Percentiles rank a stretch among this genome's conserved stretches.
Evolutionary conservation across 2,329 filamentous ascomycete species (phyloP).

Genomic region (Aaosphaeria pasadenensis): DNA sequence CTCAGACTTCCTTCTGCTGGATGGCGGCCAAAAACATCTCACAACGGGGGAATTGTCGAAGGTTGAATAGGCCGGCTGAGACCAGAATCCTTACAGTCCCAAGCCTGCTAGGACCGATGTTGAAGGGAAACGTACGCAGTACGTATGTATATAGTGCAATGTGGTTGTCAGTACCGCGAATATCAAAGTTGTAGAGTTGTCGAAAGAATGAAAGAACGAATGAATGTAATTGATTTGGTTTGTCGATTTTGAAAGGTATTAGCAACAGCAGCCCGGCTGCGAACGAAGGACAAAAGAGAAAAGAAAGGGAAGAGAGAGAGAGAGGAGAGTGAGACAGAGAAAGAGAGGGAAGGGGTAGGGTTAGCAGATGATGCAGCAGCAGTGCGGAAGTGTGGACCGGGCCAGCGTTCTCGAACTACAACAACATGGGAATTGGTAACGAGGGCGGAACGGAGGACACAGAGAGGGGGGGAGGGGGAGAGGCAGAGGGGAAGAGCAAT

Average conservation of each 20-base stretch:
- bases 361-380: conserved; percentile 11
- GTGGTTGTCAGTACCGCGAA: too few species aligned
- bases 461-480: conserved; percentile 21
- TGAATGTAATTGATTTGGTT: not conserved
- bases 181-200: too few species aligned
- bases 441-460: too few species aligned
- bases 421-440: too few species aligned
- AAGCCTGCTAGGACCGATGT: conserved; percentile 35
- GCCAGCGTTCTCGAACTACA: conserved; percentile 31
- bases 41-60: conserved; percentile 17
- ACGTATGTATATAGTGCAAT: too few species aligned
- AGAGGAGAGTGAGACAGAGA: conserved; percentile 7
- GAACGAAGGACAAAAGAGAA: conserved; percentile 27
- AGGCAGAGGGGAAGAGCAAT: conserved; percentile 25
- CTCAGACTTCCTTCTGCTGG: conserved; percentile 34
- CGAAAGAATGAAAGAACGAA: conserved; percentile 23
- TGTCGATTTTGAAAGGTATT: conserved; percentile 15
- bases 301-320: conserved; percentile 10
- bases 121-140: conserved; percentile 13
- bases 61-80: conserved; percentile 10
- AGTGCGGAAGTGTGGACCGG: conserved; percentile 29
- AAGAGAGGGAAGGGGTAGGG: too few species aligned
- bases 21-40: conserved; percentile 32
- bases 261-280: conserved; percentile 37
- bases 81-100: conserved; percentile 20